Base-by-base conservation (phyloP, 1,284 basidiomycete genomes). In the Moniliophthora roreri region DNA sequence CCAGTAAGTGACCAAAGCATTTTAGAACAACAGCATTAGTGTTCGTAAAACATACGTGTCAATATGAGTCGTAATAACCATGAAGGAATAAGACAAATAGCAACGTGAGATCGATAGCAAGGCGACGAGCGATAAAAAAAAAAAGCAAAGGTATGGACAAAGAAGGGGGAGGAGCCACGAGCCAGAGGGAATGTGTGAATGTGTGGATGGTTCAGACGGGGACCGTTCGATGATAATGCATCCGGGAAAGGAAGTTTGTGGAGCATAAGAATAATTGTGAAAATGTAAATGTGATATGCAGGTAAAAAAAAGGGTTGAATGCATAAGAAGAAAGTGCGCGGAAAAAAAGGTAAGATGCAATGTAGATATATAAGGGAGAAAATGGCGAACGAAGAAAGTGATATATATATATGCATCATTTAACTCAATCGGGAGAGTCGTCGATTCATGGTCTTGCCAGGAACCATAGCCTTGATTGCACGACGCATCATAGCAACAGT, bases 401-500 rank as follows among this genome's bases (percentile, higher is more conserved):
- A 53, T 41, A 41, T 38, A 53, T 40, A 54, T 26, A 47, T 18
- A 48, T 15, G n/a, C n/a, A n/a, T n/a, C n/a, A n/a, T 38, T 69
- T 55, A 71, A 47, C 59, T 63, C 42, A 71, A 63, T 55, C 76
- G 72, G 13, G 79, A 79, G 59, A 75, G 36, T 55, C 76, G 71
- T 58, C 71, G 72, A 1, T 78, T 78, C 54, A 65, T 67, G 8
- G 79, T 73, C 65, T 74, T 82, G 49, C 77, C 77, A 42, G 84
- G 78, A 50, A 81, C 82, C 60, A 86, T 79, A 7, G 82, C 81
- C 66, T 82, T 87, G 66, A 89, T 75, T 16, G 87, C 86, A 48
- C 84, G 81, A 23, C 79, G 77, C 49, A 89, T 79, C 56, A 81
- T 73, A 10, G 79, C 75, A 45, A 77, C 72, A n/a, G 77, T 76